A percentile compares a stretch with the other conserved stretches of the same genome.
phyloP scores from a whole-genome alignment of 1,139 yeast genomes.

The Candida neerlandica region DNA sequence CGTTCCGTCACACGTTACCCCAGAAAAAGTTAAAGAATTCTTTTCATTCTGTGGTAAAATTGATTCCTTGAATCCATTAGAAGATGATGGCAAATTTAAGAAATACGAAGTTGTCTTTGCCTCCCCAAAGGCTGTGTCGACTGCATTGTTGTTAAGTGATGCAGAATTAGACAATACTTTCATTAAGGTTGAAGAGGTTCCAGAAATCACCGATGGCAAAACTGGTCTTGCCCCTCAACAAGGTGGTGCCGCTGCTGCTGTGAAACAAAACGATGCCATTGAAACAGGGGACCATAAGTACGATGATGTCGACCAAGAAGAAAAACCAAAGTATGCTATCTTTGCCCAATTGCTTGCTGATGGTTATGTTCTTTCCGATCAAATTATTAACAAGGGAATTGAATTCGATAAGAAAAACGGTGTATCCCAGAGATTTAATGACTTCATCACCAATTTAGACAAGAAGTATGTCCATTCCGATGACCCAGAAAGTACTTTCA shows the following conservation, averaged over 20 bases:
- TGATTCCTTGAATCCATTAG: slow-evolving; percentile 16
- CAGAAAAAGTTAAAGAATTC: slow-evolving; percentile 64
- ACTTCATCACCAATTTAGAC: slow-evolving; percentile 58
- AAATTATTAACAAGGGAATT: slow-evolving; percentile 59
- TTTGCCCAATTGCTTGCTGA: slow-evolving; percentile 75
- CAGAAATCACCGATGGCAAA: slow-evolving; percentile 22
- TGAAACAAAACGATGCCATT: slow-evolving; percentile 24
- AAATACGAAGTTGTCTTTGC: slow-evolving; percentile 56
- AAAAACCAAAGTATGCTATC: slow-evolving; percentile 75
- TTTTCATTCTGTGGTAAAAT: slow-evolving; percentile 81
- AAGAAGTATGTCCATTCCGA: slow-evolving; percentile 50
- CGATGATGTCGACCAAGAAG: slow-evolving; percentile 68
- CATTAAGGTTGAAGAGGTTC: slow-evolving; percentile 48
- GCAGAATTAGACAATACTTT: slow-evolving; percentile 68
- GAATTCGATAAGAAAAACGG: slow-evolving; percentile 70
- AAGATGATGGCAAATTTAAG: slow-evolving; percentile 26
- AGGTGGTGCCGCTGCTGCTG: slow-evolving; percentile 15
- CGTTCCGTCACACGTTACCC: slow-evolving; percentile 56
- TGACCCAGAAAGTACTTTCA: slow-evolving; percentile 19
- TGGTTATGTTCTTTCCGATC: slow-evolving; percentile 70
- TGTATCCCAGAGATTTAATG: slow-evolving; percentile 54
- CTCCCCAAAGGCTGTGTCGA: slow-evolving; percentile 62
- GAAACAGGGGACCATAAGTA: slow-evolving; percentile 24
- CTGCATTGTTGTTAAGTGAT: slow-evolving; percentile 74
- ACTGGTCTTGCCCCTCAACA: slow-evolving; percentile 9